These are phyloP conservation scores for Graphilbum fragrans DNA, from an alignment of 2,329 filamentous ascomycete species.

Conservation along the genomic window DNA sequence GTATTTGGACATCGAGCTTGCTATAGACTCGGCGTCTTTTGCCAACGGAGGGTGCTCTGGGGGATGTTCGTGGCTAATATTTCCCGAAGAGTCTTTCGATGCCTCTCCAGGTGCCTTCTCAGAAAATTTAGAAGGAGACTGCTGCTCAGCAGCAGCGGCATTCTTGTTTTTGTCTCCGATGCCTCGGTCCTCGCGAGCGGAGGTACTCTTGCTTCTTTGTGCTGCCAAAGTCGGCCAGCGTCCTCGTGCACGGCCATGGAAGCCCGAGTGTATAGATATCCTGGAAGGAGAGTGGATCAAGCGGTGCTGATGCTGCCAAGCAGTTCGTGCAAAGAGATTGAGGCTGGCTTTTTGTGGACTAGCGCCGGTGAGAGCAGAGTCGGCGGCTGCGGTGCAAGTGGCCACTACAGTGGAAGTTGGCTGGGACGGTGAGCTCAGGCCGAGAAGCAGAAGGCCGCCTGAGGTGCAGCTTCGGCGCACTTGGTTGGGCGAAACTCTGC, in stretches of 20 bases:
- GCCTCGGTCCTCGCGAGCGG: background rate
- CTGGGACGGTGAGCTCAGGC: conserved; percentile 26
- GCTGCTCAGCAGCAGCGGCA: too few species aligned
- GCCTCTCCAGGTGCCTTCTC: too few species aligned
- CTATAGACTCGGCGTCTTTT: conserved; percentile 27
- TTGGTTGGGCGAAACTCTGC: conserved; percentile 21
- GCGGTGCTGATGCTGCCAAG: conserved; percentile 19
- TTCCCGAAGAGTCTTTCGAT: too few species aligned
- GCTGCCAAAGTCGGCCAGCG: background rate
- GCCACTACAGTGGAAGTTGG: conserved; percentile 25
- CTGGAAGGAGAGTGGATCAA: conserved; percentile 5
- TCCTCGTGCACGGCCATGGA: background rate
- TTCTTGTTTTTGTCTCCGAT: background rate
- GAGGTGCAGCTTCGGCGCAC: conserved; percentile 40
- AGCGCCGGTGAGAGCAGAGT: conserved; percentile 18
- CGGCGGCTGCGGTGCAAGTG: conserved; percentile 25
- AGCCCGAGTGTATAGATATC: background rate
- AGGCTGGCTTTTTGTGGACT: conserved; percentile 17
- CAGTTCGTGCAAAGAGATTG: conserved; percentile 22
- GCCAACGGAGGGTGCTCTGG: background rate
- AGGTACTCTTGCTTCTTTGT: background rate
- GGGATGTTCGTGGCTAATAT: background rate
- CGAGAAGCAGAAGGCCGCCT: conserved; percentile 39
- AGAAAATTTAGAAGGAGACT: background rate
- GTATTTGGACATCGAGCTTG: conserved; percentile 45